Conservation (phyloP, 495 filamentous ascomycete genomes). For the Penicillium salamii region DNA sequence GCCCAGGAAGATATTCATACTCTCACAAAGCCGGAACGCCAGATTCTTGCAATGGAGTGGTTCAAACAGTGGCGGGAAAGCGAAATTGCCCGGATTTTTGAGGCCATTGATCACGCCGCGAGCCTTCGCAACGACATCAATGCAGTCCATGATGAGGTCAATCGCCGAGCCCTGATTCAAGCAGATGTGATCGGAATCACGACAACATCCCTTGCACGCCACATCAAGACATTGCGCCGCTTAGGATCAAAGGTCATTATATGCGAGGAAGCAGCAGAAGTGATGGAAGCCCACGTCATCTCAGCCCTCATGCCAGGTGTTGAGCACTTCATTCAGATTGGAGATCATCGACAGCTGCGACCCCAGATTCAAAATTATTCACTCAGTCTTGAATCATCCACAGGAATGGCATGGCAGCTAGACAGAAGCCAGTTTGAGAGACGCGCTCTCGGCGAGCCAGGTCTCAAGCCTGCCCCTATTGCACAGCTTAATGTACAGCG, state of each 20-base stretch:
- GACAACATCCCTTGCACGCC: conserved; percentile 30
- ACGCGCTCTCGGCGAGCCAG: conserved; percentile 10
- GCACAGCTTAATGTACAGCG: conserved; percentile 60
- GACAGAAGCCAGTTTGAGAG: conserved; percentile 13
- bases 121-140: conserved; percentile 3
- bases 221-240: conserved; percentile 21
- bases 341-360: conserved; percentile 66
- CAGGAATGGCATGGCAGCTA: conserved; percentile 5
- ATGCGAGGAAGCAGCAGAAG: conserved; percentile 70
- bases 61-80: conserved; percentile 5
- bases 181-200: conserved; percentile 34
- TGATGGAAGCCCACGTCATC: conserved; percentile 64
- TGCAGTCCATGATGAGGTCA: conserved; percentile 11
- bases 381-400: conserved; percentile 35
- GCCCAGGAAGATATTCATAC: not conserved
- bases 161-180: conserved; percentile 7
- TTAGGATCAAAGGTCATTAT: conserved; percentile 53
- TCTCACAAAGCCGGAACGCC: conserved; percentile 3
- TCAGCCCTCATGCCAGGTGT: conserved; percentile 61
- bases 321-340: conserved; percentile 67
- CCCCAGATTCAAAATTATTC: conserved; percentile 55
- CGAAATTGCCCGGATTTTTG: conserved; percentile 6
- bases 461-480: conserved; percentile 34
- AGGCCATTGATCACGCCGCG: conserved; percentile 2
- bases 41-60: conserved; percentile 3